These are phyloP conservation scores for Suillus subalutaceus DNA, from an alignment of 768 basidiomycete species.

Conservation along the genomic window DNA sequence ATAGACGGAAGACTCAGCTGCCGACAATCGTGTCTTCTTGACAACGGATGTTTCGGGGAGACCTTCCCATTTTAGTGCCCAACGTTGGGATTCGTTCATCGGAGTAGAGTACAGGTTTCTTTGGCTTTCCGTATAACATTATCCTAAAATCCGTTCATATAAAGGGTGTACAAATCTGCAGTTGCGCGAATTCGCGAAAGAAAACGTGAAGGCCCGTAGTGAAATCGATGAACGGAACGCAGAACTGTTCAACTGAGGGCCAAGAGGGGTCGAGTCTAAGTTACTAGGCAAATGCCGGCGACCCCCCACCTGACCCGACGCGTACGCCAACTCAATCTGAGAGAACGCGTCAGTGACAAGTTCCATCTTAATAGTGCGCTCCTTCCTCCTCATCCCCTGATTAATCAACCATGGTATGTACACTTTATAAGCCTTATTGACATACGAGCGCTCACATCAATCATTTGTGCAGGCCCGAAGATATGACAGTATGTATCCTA, in stretches of 20 bases:
- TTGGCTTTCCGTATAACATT: not conserved
- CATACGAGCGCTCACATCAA: not conserved
- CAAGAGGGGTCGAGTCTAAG: not conserved
- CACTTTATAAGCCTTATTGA: not conserved
- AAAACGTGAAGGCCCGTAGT: not conserved
- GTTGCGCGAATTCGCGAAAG: not conserved
- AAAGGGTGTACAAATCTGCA: not conserved
- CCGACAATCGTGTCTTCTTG: not conserved
- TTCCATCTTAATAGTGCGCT: conserved; percentile 6
- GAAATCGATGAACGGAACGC: not conserved
- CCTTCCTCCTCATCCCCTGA: conserved; percentile 14
- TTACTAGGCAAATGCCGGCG: not conserved
- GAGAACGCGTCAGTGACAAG: conserved; percentile 27
- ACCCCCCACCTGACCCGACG: conserved; percentile 17
- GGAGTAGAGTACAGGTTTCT: not conserved
- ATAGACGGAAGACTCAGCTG: not conserved
- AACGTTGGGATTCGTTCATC: not conserved
- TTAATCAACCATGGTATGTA: conserved; percentile 50
- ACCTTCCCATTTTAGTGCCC: not conserved
- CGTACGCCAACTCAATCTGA: conserved; percentile 21
- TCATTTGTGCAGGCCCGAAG: conserved; percentile 67
- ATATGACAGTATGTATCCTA: conserved; percentile 80
- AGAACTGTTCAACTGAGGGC: too few relatives aligned
- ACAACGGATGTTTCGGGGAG: not conserved
- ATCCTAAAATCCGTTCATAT: not conserved